phyloP scores from a whole-genome alignment of 352 stramenopile genomes.

The Pythium guiyangense region DNA sequence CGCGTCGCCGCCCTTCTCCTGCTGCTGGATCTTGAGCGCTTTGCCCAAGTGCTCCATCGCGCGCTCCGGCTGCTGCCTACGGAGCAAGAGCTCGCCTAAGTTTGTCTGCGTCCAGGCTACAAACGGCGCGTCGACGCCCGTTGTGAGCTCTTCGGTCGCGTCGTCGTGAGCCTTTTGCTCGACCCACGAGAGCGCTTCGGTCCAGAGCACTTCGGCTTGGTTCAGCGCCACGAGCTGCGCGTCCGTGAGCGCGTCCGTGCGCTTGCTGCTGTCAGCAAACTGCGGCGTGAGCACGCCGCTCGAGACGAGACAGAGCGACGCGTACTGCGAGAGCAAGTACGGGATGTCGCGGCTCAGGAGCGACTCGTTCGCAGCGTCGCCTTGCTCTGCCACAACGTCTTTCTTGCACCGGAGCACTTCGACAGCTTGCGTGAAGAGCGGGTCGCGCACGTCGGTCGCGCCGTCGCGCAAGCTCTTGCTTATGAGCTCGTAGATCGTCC shows the following conservation, averaged over 20 bases:
- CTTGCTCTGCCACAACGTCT: conserved; percentile 28
- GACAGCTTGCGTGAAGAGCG: conserved; percentile 49
- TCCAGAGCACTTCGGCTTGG: conserved; percentile 65
- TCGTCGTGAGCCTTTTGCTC: conserved; percentile 53
- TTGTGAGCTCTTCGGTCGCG: conserved; percentile 40
- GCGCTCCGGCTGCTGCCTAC: conserved; percentile 52
- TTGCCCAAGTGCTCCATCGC: conserved; percentile 70
- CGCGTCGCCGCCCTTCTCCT: conserved; percentile 37
- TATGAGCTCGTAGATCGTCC: conserved; percentile 68
- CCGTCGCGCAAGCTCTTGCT: conserved; percentile 41
- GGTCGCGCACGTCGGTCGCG: conserved; percentile 38
- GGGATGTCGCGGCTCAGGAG: too few species aligned
- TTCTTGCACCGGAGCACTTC: conserved; percentile 47
- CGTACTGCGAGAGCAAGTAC: conserved; percentile 70
- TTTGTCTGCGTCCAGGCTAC: conserved; percentile 70
- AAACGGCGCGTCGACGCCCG: conserved; percentile 52
- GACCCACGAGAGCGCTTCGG: conserved; percentile 60
- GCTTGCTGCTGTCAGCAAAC: conserved; percentile 15
- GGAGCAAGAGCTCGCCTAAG: conserved; percentile 57
- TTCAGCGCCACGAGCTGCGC: conserved; percentile 43
- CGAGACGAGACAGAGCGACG: conserved; percentile 43
- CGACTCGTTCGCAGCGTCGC: conserved; percentile 20
- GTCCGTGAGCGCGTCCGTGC: conserved; percentile 37
- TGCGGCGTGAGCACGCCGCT: conserved; percentile 28
- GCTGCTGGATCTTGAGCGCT: conserved; percentile 54